A percentile compares a stretch with the other conserved stretches of the same genome.
Conservation (phyloP, 129 eudicot species). For the Lactuca saligna region DNA sequence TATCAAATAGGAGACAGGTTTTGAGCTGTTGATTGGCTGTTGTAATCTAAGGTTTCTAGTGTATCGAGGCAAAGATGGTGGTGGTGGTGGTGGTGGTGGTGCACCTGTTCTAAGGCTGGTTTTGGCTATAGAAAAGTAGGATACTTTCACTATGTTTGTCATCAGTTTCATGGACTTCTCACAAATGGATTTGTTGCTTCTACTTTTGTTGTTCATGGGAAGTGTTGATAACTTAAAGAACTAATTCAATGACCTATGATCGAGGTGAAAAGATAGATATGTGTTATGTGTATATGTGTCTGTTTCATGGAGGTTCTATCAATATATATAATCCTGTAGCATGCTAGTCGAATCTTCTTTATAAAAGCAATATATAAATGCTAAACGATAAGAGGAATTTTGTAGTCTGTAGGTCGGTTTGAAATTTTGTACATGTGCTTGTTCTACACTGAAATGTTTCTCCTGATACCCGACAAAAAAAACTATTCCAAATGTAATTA, state of each 20-base stretch:
- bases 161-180: constrained; percentile 50
- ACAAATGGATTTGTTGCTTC: constrained; percentile 38
- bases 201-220: constrained; percentile 39
- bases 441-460: constrained; percentile 18
- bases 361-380: constrained; percentile 21
- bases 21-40: constrained; percentile 21
- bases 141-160: constrained; percentile 46
- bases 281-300: background rate
- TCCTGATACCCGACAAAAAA: constrained; percentile 31
- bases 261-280: constrained; percentile 3
- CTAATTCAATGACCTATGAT: background rate
- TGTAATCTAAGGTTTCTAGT: constrained; percentile 34
- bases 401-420: constrained; percentile 11
- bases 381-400: constrained; percentile 31
- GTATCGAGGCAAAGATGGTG: constrained; percentile 25
- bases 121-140: constrained; percentile 42
- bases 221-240: constrained; percentile 2
- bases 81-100: constrained; percentile 19
- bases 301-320: constrained; percentile 21
- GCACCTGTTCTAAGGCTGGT: constrained; percentile 30
- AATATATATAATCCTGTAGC: constrained; percentile 5
- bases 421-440: background rate
- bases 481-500: constrained; percentile 1
- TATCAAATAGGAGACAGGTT: constrained; percentile 30
- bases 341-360: constrained; percentile 38